Percentiles rank a stretch among this genome's conserved stretches.
Conservation (phyloP, 306 rosid species). For the Cucurbita ficifolia region DNA sequence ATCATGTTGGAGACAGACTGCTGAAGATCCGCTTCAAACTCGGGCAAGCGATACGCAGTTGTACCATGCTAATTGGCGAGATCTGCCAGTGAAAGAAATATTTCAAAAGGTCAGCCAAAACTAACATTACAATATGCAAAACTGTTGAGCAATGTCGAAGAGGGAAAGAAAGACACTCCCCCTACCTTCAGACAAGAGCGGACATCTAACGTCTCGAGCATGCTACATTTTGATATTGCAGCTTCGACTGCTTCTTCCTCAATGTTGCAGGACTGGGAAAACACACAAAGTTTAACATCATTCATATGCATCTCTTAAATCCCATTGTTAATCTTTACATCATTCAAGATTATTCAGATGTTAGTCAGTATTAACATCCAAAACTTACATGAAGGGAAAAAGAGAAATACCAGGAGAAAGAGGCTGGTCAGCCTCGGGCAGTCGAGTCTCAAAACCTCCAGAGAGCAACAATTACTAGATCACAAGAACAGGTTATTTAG, state of each 20-base stretch:
- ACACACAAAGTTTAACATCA: neutral
- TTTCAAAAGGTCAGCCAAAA: neutral
- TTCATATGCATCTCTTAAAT: neutral
- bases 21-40: constrained; percentile 95
- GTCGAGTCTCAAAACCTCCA: constrained; percentile 77
- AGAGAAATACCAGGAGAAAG: constrained; percentile 59
- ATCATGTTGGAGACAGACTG: constrained; percentile 52
- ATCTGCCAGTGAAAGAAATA: constrained; percentile 21
- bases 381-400: neutral
- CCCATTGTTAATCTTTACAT: neutral
- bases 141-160: neutral
- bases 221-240: constrained; percentile 67
- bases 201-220: constrained; percentile 96
- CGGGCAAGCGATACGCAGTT: constrained; percentile 48
- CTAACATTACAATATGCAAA: neutral
- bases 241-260: constrained; percentile 70
- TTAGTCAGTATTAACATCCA: neutral
- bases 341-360: neutral
- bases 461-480: constrained; percentile 63
- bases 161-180: neutral
- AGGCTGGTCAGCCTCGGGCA: constrained; percentile 82
- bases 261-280: constrained; percentile 66
- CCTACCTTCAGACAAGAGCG: constrained; percentile 87
- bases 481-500: neutral
- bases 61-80: constrained; percentile 54